These are phyloP conservation scores for Ustilago trichophora DNA, from an alignment of 1,284 basidiomycete species.

Conservation along the genomic window DNA sequence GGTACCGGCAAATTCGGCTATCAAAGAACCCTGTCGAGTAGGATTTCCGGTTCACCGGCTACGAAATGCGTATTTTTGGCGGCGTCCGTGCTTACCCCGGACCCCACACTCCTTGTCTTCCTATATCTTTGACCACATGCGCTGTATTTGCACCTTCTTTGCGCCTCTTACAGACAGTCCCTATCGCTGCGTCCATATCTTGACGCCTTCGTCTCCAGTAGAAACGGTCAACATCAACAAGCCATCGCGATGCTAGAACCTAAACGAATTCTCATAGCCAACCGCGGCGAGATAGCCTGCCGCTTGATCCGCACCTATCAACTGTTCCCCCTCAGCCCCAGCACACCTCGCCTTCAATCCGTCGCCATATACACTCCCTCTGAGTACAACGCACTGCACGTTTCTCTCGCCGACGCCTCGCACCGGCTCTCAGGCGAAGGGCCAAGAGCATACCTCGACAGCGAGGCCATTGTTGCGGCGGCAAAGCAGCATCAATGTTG, in stretches of 20 bases:
- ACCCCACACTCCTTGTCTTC: background rate
- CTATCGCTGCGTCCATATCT: too few relatives aligned
- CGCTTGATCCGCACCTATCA: conserved; percentile 43
- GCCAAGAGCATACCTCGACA: conserved; percentile 49
- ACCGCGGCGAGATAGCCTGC: conserved; percentile 50
- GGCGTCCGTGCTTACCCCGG: background rate
- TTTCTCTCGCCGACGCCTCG: conserved; percentile 5
- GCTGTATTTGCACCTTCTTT: too few relatives aligned
- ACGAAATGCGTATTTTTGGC: background rate
- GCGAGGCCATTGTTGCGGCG: conserved; percentile 69
- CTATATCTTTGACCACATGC: too few relatives aligned
- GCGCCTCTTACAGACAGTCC: too few relatives aligned
- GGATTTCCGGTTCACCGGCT: background rate
- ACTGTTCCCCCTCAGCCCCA: conserved; percentile 15
- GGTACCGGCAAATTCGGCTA: background rate
- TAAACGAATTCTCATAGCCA: conserved; percentile 64
- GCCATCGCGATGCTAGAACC: background rate
- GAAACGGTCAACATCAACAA: too few relatives aligned
- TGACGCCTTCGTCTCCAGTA: too few relatives aligned
- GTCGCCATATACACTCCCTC: conserved; percentile 29
- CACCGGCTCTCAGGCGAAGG: conserved; percentile 57
- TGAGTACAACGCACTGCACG: conserved; percentile 37
- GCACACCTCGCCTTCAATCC: conserved; percentile 14
- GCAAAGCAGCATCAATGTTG: conserved; percentile 70
- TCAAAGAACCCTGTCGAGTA: background rate